A percentile compares a stretch with the other conserved stretches of the same genome.
Evolutionary conservation across 1,284 basidiomycete species (phyloP).

Genomic region (Abortiporus biennis): DNA sequence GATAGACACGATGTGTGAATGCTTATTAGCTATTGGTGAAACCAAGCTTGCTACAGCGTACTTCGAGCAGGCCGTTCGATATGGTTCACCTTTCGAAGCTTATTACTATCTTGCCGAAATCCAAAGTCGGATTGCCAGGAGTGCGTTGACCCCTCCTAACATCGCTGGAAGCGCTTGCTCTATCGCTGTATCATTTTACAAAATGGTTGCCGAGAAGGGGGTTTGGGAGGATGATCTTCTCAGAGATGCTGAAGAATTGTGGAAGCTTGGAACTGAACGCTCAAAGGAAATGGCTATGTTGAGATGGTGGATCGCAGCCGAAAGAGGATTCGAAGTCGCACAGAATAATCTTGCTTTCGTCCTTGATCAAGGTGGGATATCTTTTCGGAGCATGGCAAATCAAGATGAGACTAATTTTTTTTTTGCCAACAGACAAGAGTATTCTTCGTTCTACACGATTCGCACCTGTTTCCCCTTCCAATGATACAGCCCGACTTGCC

Average conservation of each 20-base stretch:
- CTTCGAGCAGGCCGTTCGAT: constrained; percentile 78
- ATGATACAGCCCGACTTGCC: constrained; percentile 76
- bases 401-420: not conserved
- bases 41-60: constrained; percentile 56
- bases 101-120: constrained; percentile 88
- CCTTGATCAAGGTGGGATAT: constrained; percentile 74
- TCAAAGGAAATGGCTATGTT: constrained; percentile 73
- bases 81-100: constrained; percentile 87
- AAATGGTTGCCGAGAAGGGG: constrained; percentile 84
- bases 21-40: constrained; percentile 53
- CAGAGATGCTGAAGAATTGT: constrained; percentile 75
- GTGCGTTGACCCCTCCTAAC: constrained; percentile 33
- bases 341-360: constrained; percentile 96
- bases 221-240: constrained; percentile 85
- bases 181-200: constrained; percentile 85
- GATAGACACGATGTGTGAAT: not conserved
- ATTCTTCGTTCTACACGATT: constrained; percentile 65
- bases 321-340: constrained; percentile 87
- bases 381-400: not conserved
- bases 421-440: constrained; percentile 56
- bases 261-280: constrained; percentile 66
- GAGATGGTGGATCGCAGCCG: constrained; percentile 94
- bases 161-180: constrained; percentile 69
- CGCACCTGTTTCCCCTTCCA: constrained; percentile 62
- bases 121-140: constrained; percentile 55